Percentiles rank a stretch among this genome's conserved stretches.
Evolutionary conservation across 2,329 filamentous ascomycete genomes (phyloP).

Genomic region (Sporothrix phasma): DNA sequence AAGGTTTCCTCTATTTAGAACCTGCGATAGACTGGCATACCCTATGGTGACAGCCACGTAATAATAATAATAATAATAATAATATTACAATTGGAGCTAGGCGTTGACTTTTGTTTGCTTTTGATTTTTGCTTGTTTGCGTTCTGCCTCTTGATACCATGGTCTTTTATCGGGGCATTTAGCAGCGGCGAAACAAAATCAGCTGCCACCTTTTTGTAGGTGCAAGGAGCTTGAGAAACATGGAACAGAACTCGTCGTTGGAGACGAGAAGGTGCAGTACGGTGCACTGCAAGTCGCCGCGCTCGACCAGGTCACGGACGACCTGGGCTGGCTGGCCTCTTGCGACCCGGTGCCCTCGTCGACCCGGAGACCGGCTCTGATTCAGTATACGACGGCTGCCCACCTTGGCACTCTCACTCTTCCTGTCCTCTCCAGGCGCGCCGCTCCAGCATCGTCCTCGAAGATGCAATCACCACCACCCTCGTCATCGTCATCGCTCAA

Average conservation of each 20-base stretch:
- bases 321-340: neutral
- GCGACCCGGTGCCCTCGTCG: neutral
- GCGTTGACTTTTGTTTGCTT: neutral
- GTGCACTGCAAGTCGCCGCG: conserved; percentile 40
- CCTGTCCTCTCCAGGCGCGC: neutral
- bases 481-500: neutral
- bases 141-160: neutral
- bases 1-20: too few relatives aligned
- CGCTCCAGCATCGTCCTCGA: neutral
- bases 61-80: too few relatives aligned
- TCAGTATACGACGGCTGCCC: neutral
- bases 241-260: conserved; percentile 45
- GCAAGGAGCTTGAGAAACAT: conserved; percentile 39
- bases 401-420: neutral
- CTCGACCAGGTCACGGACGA: conserved; percentile 27
- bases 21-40: too few relatives aligned
- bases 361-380: neutral
- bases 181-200: neutral
- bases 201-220: conserved; percentile 29
- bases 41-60: too few relatives aligned
- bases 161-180: neutral
- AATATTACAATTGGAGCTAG: too few relatives aligned
- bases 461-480: neutral
- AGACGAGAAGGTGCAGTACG: conserved; percentile 43
- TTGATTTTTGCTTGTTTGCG: neutral